Base-by-base conservation (phyloP, 768 basidiomycete species). In the Rhizopogon vinicolor region DNA sequence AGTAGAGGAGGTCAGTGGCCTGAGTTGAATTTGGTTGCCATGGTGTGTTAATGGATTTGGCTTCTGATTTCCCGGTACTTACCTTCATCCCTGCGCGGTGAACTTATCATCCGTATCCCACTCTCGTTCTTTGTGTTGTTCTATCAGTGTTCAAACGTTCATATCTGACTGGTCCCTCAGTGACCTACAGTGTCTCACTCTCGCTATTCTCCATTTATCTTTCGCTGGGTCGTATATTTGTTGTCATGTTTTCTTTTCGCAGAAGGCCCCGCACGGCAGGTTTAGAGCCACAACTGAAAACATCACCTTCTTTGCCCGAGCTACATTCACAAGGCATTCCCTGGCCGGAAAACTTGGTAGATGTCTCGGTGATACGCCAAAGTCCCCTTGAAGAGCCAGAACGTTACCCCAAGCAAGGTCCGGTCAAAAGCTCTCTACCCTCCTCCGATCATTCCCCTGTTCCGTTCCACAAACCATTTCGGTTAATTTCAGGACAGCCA, bases 381-480 rank as follows among this genome's bases (percentile, higher is more conserved):
- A 70, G 74, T 5, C 67, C 73, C n/a, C 58, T 62, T 40, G 46
- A 62, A 40, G 10, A 48, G 53, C 57, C 67, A 68, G 55, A 68
- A 70, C 63, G 72, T 72, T 50, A 63, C 59, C 69, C 67, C 68
- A 65, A 73, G 67, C 79, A 83, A 80, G 87, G 86, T 84, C 86
- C 87, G 76, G 75, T 79, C 60, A 85, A 82, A 78, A 81, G 78
- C 66, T 86, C 84, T 70, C 78, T 89, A 66, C 75, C 79, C 64
- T 76, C 76, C 56, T 62, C 70, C 71, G 74, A 78, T 67, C 71
- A 72, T 54, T 66, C 72, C 68, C 75, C 85, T 64, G 86, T 87
- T 70, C 78, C 84, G 62, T 91, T 91, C 79, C 89, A 92, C 72
- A 89, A 87, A 81, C 90, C 90, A 45, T 90, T 89, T 78, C 80